Conservation (phyloP, 1,139 yeast genomes). For the Kodamaea ohmeri region DNA sequence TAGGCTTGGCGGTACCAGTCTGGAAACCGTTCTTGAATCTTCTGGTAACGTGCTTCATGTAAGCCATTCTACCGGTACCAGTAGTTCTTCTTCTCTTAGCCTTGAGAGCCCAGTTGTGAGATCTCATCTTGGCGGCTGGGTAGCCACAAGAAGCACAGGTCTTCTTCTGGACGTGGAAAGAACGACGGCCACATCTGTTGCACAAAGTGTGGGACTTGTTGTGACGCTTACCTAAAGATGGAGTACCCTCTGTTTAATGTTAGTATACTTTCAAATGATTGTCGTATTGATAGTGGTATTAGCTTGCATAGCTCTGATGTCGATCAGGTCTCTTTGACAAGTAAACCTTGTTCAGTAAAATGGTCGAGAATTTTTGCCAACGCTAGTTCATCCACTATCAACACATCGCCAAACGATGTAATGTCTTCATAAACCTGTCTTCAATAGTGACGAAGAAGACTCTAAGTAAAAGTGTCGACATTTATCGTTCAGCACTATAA, state of each 20-base stretch:
- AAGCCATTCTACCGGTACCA: slow-evolving; percentile 99
- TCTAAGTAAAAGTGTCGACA: too few relatives aligned
- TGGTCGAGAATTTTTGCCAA: neutral
- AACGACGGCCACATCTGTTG: slow-evolving; percentile 99
- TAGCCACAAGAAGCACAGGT: slow-evolving; percentile 99
- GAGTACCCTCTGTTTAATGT: slow-evolving; percentile 86
- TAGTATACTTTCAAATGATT: slow-evolving; percentile 11
- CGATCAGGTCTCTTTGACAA: too few relatives aligned
- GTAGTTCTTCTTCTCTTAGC: slow-evolving; percentile 99
- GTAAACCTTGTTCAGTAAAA: neutral
- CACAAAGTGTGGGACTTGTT: slow-evolving; percentile 99
- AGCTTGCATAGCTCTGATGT: neutral
- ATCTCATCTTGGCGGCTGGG: slow-evolving; percentile 99
- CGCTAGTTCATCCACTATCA: slow-evolving; percentile 2
- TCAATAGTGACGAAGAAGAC: too few relatives aligned
- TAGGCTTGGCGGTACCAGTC: slow-evolving; percentile 72
- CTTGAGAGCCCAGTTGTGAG: slow-evolving; percentile 98
- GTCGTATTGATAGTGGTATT: neutral
- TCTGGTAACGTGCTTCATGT: slow-evolving; percentile 95
- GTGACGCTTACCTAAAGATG: slow-evolving; percentile 99
- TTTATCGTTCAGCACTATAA: slow-evolving; percentile 1
- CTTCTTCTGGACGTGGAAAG: slow-evolving; percentile 99
- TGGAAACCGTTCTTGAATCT: slow-evolving; percentile 99
- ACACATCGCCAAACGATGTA: neutral
- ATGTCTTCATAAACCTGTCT: neutral